phyloP scores from a whole-genome alignment of 805 yeast species.

The Zygosaccharomyces gambellarensis region DNA sequence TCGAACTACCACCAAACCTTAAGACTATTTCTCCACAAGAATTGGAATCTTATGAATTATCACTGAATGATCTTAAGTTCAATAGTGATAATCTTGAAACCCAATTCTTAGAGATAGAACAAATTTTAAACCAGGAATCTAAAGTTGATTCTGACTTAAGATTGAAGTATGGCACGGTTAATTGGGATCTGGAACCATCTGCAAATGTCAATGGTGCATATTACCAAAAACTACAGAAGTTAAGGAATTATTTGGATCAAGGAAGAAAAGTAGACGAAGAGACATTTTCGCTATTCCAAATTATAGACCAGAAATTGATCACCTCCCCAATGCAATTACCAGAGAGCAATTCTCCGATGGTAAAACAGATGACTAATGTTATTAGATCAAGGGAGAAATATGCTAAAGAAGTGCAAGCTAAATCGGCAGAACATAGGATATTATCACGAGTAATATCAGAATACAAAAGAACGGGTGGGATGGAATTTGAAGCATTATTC shows the following conservation, averaged over 20 bases:
- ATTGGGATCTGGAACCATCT: conserved; percentile 53
- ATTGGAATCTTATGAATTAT: conserved; percentile 52
- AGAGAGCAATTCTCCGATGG: conserved; percentile 31
- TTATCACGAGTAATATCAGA: conserved; percentile 50
- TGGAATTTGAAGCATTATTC: conserved; percentile 40
- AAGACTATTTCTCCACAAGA: conserved; percentile 54
- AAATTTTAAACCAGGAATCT: conserved; percentile 46
- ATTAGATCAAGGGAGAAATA: conserved; percentile 31
- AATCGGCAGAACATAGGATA: conserved; percentile 44
- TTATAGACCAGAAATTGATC: conserved; percentile 45
- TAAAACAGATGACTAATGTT: conserved; percentile 36
- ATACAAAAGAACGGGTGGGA: conserved; percentile 36
- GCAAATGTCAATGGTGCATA: conserved; percentile 38
- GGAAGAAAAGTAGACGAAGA: conserved; percentile 60
- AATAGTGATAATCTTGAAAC: conserved; percentile 39
- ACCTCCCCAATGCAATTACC: conserved; percentile 36
- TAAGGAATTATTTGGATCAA: conserved; percentile 47
- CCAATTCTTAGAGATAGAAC: conserved; percentile 43
- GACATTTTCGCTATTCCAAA: conserved; percentile 43
- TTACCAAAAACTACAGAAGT: conserved; percentile 40
- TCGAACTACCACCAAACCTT: conserved; percentile 56
- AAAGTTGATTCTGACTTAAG: conserved; percentile 52
- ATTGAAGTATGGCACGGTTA: conserved; percentile 45
- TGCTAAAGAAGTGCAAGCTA: conserved; percentile 40
- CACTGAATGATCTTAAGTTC: conserved; percentile 53